A percentile compares a stretch with the other conserved stretches of the same genome.
Conservation (phyloP, 768 basidiomycete genomes). For the Lyophyllum atratum region DNA sequence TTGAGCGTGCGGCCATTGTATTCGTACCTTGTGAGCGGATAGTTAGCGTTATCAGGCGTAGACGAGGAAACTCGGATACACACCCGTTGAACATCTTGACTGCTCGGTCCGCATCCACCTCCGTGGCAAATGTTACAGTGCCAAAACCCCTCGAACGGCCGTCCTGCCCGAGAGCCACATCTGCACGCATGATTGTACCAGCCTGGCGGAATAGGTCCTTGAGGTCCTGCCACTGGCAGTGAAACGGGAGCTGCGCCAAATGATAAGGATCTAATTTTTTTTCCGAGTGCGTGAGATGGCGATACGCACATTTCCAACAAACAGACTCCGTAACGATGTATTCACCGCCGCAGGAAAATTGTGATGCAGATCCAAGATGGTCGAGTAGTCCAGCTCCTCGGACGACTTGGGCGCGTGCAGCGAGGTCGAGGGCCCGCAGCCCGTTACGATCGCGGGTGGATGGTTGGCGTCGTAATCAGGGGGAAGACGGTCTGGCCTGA, state of each 20-base stretch:
- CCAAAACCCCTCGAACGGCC: conserved; percentile 92
- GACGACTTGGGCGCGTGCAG: background rate
- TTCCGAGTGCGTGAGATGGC: background rate
- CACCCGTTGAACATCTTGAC: conserved; percentile 91
- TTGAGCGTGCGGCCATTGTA: conserved; percentile 86
- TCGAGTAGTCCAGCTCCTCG: conserved; percentile 18
- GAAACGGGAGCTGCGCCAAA: conserved; percentile 74
- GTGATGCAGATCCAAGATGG: conserved; percentile 28
- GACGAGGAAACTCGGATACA: conserved; percentile 26
- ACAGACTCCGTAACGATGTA: conserved; percentile 58
- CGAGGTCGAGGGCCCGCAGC: background rate
- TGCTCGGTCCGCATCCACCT: conserved; percentile 82
- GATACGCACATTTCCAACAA: conserved; percentile 83
- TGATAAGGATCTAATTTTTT: too few relatives aligned
- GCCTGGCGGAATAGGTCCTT: conserved; percentile 94
- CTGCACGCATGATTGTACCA: conserved; percentile 87
- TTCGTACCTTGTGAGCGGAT: conserved; percentile 62
- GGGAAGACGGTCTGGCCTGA: conserved; percentile 82
- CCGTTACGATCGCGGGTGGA: conserved; percentile 15
- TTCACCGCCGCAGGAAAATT: conserved; percentile 24
- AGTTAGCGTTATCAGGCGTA: conserved; percentile 1
- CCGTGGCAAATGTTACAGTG: conserved; percentile 83
- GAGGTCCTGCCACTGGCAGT: conserved; percentile 97
- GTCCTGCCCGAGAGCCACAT: conserved; percentile 85
- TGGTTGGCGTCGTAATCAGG: conserved; percentile 54